These are phyloP conservation scores for Pseudocercospora cruenta DNA, from an alignment of 2,329 filamentous ascomycete genomes.

Conservation along the genomic window DNA sequence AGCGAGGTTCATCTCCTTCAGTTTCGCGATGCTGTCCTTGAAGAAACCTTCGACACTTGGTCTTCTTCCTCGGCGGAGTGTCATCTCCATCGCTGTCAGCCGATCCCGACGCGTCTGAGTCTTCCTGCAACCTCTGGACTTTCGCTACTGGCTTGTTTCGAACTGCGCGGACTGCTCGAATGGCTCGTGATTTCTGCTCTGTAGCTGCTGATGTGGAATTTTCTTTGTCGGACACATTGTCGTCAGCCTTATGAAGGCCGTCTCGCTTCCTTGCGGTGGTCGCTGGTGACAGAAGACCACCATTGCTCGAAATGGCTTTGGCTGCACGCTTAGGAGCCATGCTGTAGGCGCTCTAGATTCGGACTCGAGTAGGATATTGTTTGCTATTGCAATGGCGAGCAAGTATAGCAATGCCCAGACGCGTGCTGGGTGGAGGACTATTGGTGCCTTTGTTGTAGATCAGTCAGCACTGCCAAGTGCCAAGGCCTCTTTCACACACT, in stretches of 20 bases:
- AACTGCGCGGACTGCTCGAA: background rate
- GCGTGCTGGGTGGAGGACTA: background rate
- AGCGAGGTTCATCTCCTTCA: slow-evolving; percentile 11
- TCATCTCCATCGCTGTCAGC: background rate
- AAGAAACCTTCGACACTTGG: slow-evolving; percentile 9
- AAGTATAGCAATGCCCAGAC: too few relatives aligned
- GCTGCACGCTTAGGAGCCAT: background rate
- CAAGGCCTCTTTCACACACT: too few relatives aligned
- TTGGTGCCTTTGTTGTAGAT: too few relatives aligned
- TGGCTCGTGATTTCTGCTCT: background rate
- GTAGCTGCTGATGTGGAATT: background rate
- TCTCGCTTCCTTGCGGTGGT: too few relatives aligned
- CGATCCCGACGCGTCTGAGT: background rate
- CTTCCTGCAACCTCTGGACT: background rate
- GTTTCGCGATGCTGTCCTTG: slow-evolving; percentile 10
- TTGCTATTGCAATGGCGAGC: too few relatives aligned
- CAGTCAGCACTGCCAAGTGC: too few relatives aligned
- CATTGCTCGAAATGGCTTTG: too few relatives aligned
- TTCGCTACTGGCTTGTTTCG: background rate
- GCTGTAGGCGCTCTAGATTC: background rate
- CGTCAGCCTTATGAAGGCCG: background rate
- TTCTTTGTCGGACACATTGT: background rate
- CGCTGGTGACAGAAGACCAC: too few relatives aligned
- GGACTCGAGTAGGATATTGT: too few relatives aligned
- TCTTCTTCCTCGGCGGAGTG: background rate